phyloP scores from a whole-genome alignment of 2,329 filamentous ascomycete species.

The Talaromyces sp. region DNA sequence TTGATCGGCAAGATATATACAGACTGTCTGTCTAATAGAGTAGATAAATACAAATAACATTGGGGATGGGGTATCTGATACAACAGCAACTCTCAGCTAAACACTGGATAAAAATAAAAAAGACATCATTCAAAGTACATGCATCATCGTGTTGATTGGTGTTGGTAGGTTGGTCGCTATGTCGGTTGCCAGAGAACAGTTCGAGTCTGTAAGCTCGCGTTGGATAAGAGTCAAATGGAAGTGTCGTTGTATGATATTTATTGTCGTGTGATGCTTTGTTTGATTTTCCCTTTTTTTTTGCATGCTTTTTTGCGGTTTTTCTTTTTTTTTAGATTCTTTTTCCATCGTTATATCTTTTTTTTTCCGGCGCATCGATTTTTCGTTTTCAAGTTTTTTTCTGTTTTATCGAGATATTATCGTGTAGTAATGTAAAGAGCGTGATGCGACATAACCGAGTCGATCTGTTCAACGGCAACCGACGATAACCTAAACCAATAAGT shows the following conservation, averaged over 20 bases:
- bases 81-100: constrained; percentile 1
- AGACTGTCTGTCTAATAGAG: background rate
- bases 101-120: background rate
- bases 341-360: background rate
- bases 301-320: background rate
- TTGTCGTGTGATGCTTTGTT: constrained; percentile 1
- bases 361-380: constrained; percentile 3
- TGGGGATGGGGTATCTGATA: constrained; percentile 5
- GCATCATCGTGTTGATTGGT: background rate
- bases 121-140: constrained; percentile 5
- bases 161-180: background rate
- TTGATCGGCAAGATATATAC: no score
- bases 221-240: background rate
- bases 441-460: background rate
- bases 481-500: background rate
- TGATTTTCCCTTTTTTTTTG: background rate
- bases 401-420: background rate
- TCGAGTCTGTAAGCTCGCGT: background rate
- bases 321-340: background rate
- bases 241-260: background rate
- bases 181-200: background rate
- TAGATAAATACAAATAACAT: background rate
- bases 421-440: background rate
- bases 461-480: background rate
- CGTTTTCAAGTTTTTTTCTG: constrained; percentile 6